Evolutionary conservation across 768 basidiomycete species (phyloP), one percentile per base, ranked within the genome.

Genomic region (Chiua virens): DNA sequence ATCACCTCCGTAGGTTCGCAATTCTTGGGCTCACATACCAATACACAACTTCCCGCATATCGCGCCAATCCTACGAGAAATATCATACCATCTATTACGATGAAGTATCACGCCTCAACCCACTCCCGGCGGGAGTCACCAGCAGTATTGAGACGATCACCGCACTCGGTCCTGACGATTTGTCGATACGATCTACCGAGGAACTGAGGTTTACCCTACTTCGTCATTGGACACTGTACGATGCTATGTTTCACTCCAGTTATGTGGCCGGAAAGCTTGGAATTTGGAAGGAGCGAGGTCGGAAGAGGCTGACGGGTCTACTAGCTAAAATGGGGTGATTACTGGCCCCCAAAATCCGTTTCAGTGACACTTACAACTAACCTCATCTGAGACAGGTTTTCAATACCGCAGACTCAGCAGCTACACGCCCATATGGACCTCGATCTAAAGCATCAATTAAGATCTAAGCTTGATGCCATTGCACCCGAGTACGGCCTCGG

Each of bases 301-400:
- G 89, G 54, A 95, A 93, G 67, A 80, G 85, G 56, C 72, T 99
- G 49, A 91, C 87, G 1, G 97, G 96, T 8, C 73, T 99, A 44
- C 74, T 99, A 21, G 97, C 97, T 15, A 98, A 98, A 76, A 99
- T 99, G 92, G 97, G 97, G 94, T 98, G 66, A 55, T 78, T 71
- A 14, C 28, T 45, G 42, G 17, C 30, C 51, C 42, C 37, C 42
- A 15, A 47, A 34, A 32, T 14, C 28, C 14, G 41, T 45, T 50
- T 50, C 44, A 37, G 39, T 22, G 43, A 42, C 32, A 20, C 17
- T 27, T 42, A 28, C 25, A 20, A 44, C 44, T 60, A 39, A 61
- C 45, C 52, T 51, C 45, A 42, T 47, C n/a, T 30, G 63, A 50
- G 57, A 5, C 53, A 98, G 96, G 3, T 96, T 98, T 68, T 98